Evolutionary conservation across 192 early-diverging fungal species (phyloP).

Genomic region (Coemansia sp.): DNA sequence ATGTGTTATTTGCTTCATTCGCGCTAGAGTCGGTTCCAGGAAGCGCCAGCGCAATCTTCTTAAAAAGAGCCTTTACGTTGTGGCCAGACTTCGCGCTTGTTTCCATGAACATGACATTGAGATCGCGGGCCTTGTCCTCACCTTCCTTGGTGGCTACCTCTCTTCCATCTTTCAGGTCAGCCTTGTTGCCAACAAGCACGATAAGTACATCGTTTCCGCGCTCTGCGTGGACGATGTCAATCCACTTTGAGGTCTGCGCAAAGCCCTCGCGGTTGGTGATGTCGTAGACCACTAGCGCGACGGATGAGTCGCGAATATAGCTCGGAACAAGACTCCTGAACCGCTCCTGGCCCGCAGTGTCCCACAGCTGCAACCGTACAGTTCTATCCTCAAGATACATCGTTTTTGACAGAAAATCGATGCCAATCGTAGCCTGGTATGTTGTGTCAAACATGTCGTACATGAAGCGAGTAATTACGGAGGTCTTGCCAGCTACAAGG

Average conservation of each 20-base stretch:
- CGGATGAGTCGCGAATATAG: conserved; percentile 98
- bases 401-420: conserved; percentile 98
- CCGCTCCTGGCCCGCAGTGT: conserved; percentile 98
- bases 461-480: conserved; percentile 99
- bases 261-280: conserved; percentile 97
- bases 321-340: conserved; percentile 96
- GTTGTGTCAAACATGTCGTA: conserved; percentile 99
- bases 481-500: conserved; percentile 91
- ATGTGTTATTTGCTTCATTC: conserved; percentile 52
- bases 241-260: conserved; percentile 96
- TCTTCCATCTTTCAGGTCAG: conserved; percentile 93
- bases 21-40: conserved; percentile 78
- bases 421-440: conserved; percentile 97
- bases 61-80: conserved; percentile 97
- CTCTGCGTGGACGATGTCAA: conserved; percentile 98
- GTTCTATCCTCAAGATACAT: conserved; percentile 99
- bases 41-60: conserved; percentile 85
- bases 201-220: conserved; percentile 98
- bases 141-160: conserved; percentile 96
- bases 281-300: conserved; percentile 97
- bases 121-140: conserved; percentile 95
- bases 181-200: conserved; percentile 98
- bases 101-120: conserved; percentile 98
- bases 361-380: conserved; percentile 98
- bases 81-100: conserved; percentile 99